A percentile compares a stretch with the other conserved stretches of the same genome.
phyloP scores from a whole-genome alignment of 2,329 filamentous ascomycete species.

The Cordyceps militaris region DNA sequence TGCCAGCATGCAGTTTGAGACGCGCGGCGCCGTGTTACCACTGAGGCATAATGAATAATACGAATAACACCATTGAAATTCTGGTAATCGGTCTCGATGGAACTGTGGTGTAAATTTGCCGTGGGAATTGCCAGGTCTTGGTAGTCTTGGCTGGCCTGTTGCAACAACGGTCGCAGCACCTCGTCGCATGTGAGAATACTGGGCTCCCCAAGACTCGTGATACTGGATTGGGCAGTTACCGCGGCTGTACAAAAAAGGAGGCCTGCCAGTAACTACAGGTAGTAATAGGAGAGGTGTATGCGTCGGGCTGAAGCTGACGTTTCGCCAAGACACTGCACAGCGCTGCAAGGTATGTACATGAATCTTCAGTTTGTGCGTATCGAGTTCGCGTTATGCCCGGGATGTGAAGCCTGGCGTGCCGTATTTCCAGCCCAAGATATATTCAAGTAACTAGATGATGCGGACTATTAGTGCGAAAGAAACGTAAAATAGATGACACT shows the following conservation, averaged over 20 bases:
- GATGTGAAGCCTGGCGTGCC: background rate
- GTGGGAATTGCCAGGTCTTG: background rate
- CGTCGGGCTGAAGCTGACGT: background rate
- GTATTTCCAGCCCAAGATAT: background rate
- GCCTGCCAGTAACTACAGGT: background rate
- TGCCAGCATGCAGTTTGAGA: background rate
- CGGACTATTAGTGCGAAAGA: background rate
- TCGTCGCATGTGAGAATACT: too few relatives aligned
- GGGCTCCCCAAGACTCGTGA: background rate
- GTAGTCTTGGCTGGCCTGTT: conserved; percentile 1
- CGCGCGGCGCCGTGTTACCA: background rate
- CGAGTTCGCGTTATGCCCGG: background rate
- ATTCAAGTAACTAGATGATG: too few relatives aligned
- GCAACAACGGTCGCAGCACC: background rate
- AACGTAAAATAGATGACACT: background rate
- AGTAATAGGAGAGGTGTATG: background rate
- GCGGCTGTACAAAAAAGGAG: background rate
- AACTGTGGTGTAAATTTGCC: background rate
- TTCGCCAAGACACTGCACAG: background rate
- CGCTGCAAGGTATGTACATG: background rate
- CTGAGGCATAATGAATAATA: background rate
- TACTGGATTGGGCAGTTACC: background rate
- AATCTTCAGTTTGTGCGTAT: background rate
- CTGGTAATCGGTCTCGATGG: background rate
- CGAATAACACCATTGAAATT: too few relatives aligned